Evolutionary conservation across 2,329 filamentous ascomycete species (phyloP), one percentile per base, ranked within the genome.

Genomic region (Xylariaceae sp.): DNA sequence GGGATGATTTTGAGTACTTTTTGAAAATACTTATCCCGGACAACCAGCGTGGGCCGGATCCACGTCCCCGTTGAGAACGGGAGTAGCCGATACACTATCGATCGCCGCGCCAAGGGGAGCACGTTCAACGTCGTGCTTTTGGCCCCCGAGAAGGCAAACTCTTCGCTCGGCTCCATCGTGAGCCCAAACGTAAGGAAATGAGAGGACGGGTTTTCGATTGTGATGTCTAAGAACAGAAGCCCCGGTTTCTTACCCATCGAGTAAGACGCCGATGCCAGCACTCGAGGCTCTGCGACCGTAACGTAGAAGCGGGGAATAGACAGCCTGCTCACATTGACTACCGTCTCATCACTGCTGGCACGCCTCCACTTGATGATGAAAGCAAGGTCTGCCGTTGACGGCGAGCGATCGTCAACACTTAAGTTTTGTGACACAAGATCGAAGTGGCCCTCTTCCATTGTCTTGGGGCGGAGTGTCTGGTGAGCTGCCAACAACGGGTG

Each of bases 181-280:
- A 97, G 67, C 22, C 88, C 90, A 67, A 98, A 98, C 0, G 91
- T 95, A 40, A 98, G 78, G 67, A 95, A 94, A 65, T 98, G 93
- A 64, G 83, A 86, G 0, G 92, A 96, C 0, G 91, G 87, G 63
- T 98, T 98, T 68, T 98, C 93, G 45, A 98, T 82, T 3, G 82
- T 88, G 62, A 80, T 63, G 34, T 75, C 68, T 12, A 82, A 63
- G 45, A 72, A 67, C 36, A 78, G 53, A 7, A 79, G 59, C 10
- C 55, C 60, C 5, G 55, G 52, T 7, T 51, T 39, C 2, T 47
- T 29, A 70, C 44, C 73, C 72, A 42, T 29, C 17, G 67, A 63
- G 54, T 78, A 74, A 3, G 74, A 68, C 3, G 77, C 73, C 1
- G 75, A 72, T 0, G 79, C 80, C 4, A 96, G 79, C 2, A 96